Evolutionary conservation across 371 early-diverging fungal genomes (phyloP).

Genomic region (Lichtheimia ornata): DNA sequence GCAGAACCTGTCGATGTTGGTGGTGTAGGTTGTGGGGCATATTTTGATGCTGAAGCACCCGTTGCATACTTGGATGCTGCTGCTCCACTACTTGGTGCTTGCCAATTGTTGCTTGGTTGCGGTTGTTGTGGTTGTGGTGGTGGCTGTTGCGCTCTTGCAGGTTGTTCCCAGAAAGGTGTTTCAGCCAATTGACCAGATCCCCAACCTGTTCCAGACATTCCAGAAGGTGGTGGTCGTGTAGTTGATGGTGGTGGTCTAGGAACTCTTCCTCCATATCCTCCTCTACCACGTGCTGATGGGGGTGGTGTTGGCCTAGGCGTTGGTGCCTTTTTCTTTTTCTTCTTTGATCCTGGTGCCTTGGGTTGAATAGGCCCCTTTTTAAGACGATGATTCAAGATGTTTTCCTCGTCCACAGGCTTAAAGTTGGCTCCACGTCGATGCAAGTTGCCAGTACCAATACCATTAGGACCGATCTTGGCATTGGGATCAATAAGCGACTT

Average conservation of each 20-base stretch:
- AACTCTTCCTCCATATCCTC: too few species aligned
- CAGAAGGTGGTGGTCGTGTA: constrained; percentile 1
- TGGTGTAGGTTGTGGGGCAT: constrained; percentile 10
- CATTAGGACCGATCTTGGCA: constrained; percentile 34
- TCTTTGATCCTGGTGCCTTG: constrained; percentile 18
- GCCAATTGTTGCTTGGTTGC: neutral
- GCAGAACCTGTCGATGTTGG: constrained; percentile 1
- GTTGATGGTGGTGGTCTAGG: constrained; percentile 1
- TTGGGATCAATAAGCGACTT: constrained; percentile 40
- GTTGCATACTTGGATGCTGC: constrained; percentile 12
- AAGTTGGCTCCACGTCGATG: constrained; percentile 48
- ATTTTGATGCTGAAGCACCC: constrained; percentile 11
- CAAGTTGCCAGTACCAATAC: constrained; percentile 47
- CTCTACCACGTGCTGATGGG: neutral
- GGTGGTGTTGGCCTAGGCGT: constrained; percentile 12
- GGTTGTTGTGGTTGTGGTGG: constrained; percentile 4
- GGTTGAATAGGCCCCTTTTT: constrained; percentile 26
- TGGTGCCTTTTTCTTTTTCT: constrained; percentile 20
- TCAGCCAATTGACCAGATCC: constrained; percentile 24
- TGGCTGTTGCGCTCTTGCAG: constrained; percentile 6
- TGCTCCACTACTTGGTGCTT: constrained; percentile 7
- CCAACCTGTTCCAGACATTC: constrained; percentile 25
- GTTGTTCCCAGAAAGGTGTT: constrained; percentile 43
- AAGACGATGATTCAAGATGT: constrained; percentile 41
- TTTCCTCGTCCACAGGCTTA: constrained; percentile 45